A percentile compares a stretch with the other conserved stretches of the same genome.
These are phyloP conservation scores for Glaciozyma antarctica DNA, from an alignment of 768 basidiomycete genomes.

Conservation along the genomic window DNA sequence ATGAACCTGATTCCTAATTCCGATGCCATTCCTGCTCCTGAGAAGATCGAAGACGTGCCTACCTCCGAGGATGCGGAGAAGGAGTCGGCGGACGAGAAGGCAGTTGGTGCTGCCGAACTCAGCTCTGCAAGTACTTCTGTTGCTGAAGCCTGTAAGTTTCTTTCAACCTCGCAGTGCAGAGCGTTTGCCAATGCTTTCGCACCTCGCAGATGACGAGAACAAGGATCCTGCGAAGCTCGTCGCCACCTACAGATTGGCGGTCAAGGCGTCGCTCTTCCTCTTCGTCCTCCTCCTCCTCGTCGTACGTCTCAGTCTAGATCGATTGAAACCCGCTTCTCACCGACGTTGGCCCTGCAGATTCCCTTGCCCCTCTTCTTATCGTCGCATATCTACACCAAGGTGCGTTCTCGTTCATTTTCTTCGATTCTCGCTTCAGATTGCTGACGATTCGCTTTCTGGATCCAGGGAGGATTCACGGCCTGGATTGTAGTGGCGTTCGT, in stretches of 20 bases:
- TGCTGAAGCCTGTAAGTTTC: not conserved
- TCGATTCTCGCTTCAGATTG: too few relatives aligned
- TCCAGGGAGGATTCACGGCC: slow-evolving; percentile 3
- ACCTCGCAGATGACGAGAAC: not conserved
- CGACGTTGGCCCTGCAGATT: not conserved
- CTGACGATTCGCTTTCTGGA: too few relatives aligned
- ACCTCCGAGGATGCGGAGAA: not conserved
- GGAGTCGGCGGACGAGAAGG: slow-evolving; percentile 37
- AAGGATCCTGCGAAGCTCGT: slow-evolving; percentile 1
- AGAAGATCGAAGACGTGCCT: slow-evolving; percentile 7
- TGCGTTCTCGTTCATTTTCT: too few relatives aligned
- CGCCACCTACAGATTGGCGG: not conserved
- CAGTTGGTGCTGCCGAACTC: not conserved
- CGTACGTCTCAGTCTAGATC: not conserved
- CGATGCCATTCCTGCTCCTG: slow-evolving; percentile 20
- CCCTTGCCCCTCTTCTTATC: slow-evolving; percentile 12
- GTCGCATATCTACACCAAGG: slow-evolving; percentile 6
- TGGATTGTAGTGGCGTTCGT: slow-evolving; percentile 5
- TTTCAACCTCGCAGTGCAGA: not conserved
- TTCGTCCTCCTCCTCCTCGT: slow-evolving; percentile 11
- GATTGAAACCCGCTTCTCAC: too few relatives aligned
- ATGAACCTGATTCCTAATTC: slow-evolving; percentile 49
- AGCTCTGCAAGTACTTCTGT: not conserved
- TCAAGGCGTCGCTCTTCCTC: slow-evolving; percentile 2
- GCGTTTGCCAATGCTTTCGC: not conserved